Base-by-base conservation (phyloP, 2,329 filamentous ascomycete species). In the Ramichloridium luteum region DNA sequence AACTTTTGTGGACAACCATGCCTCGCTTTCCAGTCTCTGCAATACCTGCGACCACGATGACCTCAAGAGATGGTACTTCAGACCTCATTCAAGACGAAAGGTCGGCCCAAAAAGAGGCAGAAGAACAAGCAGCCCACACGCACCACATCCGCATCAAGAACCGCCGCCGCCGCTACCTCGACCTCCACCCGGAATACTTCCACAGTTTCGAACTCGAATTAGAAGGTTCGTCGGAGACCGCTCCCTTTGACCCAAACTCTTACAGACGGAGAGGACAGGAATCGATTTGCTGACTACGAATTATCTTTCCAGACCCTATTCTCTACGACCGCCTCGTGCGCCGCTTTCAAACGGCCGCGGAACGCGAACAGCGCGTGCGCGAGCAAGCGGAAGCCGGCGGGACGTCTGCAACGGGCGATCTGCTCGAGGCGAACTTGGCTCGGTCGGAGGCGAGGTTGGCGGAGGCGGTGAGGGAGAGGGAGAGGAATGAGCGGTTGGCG, bases 311-410 rank as follows among this genome's bases (percentile, higher is more conserved):
- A 68, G 81, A 90, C 57, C 83, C 84, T 1, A 61, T 88, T 6
- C 69, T 92, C 17, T 93, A 93, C 62, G 81, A 92, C 54, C 70
- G 73, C 32, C 67, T 92, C 14, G 71, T 93, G 38, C 74, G 82
- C 31, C 74, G 73, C 31, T 86, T 85, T 53, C 81, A 86, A 43
- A 77, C 76, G 1, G 60, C 76, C 3, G 63, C 67, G 3, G 83
- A 93, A 58, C 73, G 82, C 32, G 74, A 84, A 51, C 68, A 68
- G 5, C 81, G 88, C 45, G 79, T 77, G 6, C 72, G 72, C 26
- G 60, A 64, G 6, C 84, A 84, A 51, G 84, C 84, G 8, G 90
- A 84, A 54, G 80, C 79, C 1, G 79, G 80, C 14, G 8, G 8
- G n/a, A 23, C 20, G 20, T 8, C 8, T 23, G 8, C n/a, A 8